Conservation (phyloP, 371 early-diverging fungal species). For the Mortierella sp. region DNA sequence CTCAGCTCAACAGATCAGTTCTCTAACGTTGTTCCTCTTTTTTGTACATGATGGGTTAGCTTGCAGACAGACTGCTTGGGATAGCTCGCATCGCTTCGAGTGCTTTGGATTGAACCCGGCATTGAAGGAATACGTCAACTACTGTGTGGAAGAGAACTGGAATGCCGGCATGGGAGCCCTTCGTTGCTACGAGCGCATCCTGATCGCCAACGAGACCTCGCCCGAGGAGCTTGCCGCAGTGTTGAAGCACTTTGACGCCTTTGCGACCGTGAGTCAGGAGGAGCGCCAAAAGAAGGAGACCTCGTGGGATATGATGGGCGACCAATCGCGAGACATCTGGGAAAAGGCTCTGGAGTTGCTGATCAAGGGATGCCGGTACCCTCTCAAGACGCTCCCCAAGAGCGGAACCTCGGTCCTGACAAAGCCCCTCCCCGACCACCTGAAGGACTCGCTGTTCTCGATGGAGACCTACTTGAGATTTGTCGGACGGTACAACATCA, state of each 20-base stretch:
- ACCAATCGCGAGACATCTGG: constrained; percentile 63
- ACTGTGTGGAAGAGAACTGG: constrained; percentile 68
- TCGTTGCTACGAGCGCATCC: constrained; percentile 69
- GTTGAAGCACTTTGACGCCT: constrained; percentile 69
- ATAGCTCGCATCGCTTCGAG: constrained; percentile 69
- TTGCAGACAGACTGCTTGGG: constrained; percentile 67
- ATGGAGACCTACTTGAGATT: constrained; percentile 72
- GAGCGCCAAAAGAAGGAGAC: constrained; percentile 76
- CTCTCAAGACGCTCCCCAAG: constrained; percentile 58
- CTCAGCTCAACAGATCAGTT: background rate
- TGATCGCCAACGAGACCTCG: constrained; percentile 67
- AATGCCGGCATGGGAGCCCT: constrained; percentile 70
- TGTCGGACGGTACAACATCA: constrained; percentile 76
- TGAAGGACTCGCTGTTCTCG: constrained; percentile 64
- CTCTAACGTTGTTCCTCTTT: background rate
- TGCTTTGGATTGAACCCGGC: constrained; percentile 66
- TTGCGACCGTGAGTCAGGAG: constrained; percentile 75
- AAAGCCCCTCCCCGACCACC: constrained; percentile 63
- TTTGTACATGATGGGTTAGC: constrained; percentile 26
- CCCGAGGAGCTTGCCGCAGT: constrained; percentile 65
- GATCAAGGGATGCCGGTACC: constrained; percentile 64
- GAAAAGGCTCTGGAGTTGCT: constrained; percentile 62
- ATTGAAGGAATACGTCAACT: constrained; percentile 61
- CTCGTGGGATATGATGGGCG: constrained; percentile 75
- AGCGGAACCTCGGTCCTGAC: constrained; percentile 61